Base-by-base conservation (phyloP, 148 eudicot genomes). In the Selenicereus undatus region DNA sequence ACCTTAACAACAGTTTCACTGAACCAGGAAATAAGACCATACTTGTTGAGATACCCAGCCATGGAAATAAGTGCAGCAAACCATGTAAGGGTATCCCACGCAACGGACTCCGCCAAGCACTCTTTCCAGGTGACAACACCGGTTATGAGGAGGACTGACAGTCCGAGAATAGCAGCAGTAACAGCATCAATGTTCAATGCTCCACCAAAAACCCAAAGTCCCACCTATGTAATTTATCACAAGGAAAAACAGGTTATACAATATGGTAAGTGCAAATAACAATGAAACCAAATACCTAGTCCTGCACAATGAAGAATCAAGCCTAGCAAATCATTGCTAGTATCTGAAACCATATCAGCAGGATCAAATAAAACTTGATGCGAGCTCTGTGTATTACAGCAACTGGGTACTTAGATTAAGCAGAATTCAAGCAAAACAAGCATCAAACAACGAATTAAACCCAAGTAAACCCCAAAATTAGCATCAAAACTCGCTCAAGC, bases 61-160 rank as follows among this genome's bases (percentile, higher is more conserved):
- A 95, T 95, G 74, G 99, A 97, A 84, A 95, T 95, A 17, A 95
- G 96, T 0, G 99, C 99, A 77, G 97, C 97, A 82, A 93, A 95
- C 97, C 97, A 95, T 24, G 97, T 95, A 26, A 95, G 97, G 65
- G 98, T 93, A 84, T 93, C 98, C 98, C 99, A 93, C 12, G 99
- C 98, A 82, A 96, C 98, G 18, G 95, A 71, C 88, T 93, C 98
- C 56, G 89, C 91, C 75, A 96, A 81, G 87, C 99, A 95, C 78
- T 93, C 99, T 86, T 93, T 92, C 97, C 97, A 95, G 79, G 99
- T 93, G 71, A 95, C 97, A 85, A 95, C 99, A 70, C 99, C 99
- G 13, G 91, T 89, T 70, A 92, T 80, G 45, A 95, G 92, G 72
- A 95, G 97, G 79, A 95, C 82, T 0, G 99, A 87, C 76, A 95